Conservation (phyloP, 2,329 filamentous ascomycete species). For the Purpureocillium lavendulum region DNA sequence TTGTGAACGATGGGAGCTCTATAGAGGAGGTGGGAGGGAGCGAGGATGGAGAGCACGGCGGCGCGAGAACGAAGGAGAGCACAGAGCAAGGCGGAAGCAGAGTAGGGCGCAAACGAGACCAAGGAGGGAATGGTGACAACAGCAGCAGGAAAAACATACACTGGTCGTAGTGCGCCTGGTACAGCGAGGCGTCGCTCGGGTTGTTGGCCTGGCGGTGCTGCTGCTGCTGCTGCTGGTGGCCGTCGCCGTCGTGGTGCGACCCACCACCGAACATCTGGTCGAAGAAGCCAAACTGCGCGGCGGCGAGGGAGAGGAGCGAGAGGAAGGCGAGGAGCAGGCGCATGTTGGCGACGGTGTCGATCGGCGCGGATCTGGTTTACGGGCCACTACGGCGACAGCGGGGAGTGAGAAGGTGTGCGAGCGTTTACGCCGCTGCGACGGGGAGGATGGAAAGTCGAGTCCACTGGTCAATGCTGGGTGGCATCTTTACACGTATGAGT, state of each 20-base stretch:
- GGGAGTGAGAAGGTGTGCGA: too few species aligned
- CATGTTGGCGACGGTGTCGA: conserved; percentile 17
- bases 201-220: conserved; percentile 56
- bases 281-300: conserved; percentile 90
- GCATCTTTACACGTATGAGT: too few species aligned
- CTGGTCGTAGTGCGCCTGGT: conserved; percentile 60
- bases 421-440: too few species aligned
- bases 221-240: conserved; percentile 48
- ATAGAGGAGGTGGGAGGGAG: too few species aligned
- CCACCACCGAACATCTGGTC: conserved; percentile 86
- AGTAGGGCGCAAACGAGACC: too few species aligned
- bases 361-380: background rate
- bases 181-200: conserved; percentile 74
- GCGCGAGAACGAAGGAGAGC: too few species aligned
- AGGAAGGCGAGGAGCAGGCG: conserved; percentile 36
- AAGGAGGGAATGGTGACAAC: background rate
- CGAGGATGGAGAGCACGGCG: background rate
- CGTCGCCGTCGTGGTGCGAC: conserved; percentile 29
- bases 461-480: too few species aligned
- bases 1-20: too few species aligned
- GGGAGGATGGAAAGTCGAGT: too few species aligned
- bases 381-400: too few species aligned
- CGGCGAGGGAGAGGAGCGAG: conserved; percentile 51
- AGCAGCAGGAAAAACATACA: conserved; percentile 37
- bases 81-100: too few species aligned